Evolutionary conservation across 129 eudicot species (phyloP).

Genomic region (Flaveria ramosissima): DNA sequence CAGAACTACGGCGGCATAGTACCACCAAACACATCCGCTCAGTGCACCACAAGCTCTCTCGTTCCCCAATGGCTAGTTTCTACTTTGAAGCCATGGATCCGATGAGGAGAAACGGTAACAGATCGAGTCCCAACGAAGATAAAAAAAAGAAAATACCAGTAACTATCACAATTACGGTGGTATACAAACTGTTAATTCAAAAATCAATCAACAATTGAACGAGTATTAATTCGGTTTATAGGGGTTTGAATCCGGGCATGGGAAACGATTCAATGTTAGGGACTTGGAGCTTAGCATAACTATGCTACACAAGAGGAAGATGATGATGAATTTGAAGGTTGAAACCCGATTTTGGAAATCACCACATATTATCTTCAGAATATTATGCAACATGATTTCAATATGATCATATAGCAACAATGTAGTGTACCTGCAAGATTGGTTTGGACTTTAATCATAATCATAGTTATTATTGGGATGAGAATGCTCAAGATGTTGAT

Average conservation of each 20-base stretch:
- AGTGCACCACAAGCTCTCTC: too few species aligned
- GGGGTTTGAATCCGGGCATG: constrained; percentile 44
- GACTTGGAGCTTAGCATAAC: not conserved
- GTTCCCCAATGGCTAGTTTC: not conserved
- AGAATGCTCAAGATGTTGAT: too few species aligned
- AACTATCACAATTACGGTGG: not conserved
- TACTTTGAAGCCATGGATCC: constrained; percentile 84
- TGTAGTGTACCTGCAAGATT: too few species aligned
- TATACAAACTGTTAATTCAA: constrained; percentile 12
- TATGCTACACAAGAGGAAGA: too few species aligned
- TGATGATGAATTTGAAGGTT: too few species aligned
- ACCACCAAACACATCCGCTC: constrained; percentile 1
- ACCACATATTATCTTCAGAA: too few species aligned
- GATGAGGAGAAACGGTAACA: constrained; percentile 61
- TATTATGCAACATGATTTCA: too few species aligned
- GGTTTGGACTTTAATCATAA: too few species aligned
- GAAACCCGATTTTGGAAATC: too few species aligned
- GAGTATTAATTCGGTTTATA: constrained; percentile 14
- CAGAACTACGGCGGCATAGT: too few species aligned
- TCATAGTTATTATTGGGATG: too few species aligned
- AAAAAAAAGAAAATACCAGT: not conserved
- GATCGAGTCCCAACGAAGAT: constrained; percentile 21
- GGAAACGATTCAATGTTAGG: constrained; percentile 40
- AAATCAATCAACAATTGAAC: constrained; percentile 18
- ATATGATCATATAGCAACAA: too few species aligned